Base-by-base conservation (phyloP, 2,329 filamentous ascomycete genomes). In the Esteya vermicola region DNA sequence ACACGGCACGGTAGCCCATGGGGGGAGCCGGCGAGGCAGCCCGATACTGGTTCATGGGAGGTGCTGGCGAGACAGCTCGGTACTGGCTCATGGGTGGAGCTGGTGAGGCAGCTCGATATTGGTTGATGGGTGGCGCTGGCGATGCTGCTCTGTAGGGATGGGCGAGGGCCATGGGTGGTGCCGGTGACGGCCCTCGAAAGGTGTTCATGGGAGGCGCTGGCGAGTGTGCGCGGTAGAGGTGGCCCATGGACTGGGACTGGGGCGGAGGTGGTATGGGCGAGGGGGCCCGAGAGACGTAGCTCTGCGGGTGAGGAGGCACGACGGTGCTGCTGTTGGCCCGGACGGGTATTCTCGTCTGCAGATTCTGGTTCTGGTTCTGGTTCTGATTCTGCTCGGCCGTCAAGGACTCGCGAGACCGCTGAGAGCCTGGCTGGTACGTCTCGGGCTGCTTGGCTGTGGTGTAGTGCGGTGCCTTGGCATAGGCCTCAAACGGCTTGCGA, bases 401-500 rank as follows among this genome's bases (percentile, higher is more conserved):
- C 10, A 64, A 70, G 41, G 64, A 56, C 41, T 67, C 63, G 42
- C 59, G 54, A 18, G 61, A 53, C 19, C 51, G 48, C 13, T 54
- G 53, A 4, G 62, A 55, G 8, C 60, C 55, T 20, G 72, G 62
- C 45, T 63, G 60, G 55, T 69, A 72, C n/a, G 66, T 63, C 47
- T 72, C 70, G 20, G 72, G 71, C 43, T 74, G 70, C 48, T 77
- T 73, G 26, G 72, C 71, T 14, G 70, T 76, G 13, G 72, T 75
- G 54, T 80, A 77, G 52, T 77, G 75, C 21, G 76, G 76, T 20
- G 75, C 75, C 49, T 77, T 77, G 27, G 74, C 63, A 52, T 81
- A 81, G 30, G 76, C 74, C 54, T 78, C 72, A 50, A 80, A 81
- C 0, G 76, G 75, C 47, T 77, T 78, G 47, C 76, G 70, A 50